Evolutionary conservation across 768 basidiomycete species (phyloP).

Genomic region (Phylloporus sp.): DNA sequence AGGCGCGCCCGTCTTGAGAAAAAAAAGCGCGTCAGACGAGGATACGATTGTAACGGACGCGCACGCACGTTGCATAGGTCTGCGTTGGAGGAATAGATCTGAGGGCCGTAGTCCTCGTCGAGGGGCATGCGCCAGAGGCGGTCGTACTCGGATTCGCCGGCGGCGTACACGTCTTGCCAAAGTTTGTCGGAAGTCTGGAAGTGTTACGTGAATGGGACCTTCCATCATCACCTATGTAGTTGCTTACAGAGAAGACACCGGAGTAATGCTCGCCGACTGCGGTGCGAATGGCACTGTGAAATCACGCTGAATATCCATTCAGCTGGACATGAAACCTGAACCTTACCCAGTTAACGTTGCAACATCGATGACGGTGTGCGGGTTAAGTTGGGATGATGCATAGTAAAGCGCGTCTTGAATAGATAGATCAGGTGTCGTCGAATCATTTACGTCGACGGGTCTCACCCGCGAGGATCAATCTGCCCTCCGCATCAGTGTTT

Average conservation of each 20-base stretch:
- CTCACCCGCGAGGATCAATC: conserved; percentile 67
- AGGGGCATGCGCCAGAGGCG: conserved; percentile 90
- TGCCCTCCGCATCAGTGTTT: conserved; percentile 84
- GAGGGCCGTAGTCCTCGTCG: conserved; percentile 72
- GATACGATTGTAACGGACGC: background rate
- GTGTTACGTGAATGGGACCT: no score
- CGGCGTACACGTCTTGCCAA: conserved; percentile 62
- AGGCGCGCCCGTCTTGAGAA: conserved; percentile 53
- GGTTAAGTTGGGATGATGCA: conserved; percentile 67
- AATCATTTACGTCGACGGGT: background rate
- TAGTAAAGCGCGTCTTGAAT: conserved; percentile 76
- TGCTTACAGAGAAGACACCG: conserved; percentile 70
- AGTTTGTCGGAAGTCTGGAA: conserved; percentile 65
- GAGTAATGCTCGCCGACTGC: conserved; percentile 74
- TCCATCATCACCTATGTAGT: no score
- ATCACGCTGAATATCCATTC: background rate
- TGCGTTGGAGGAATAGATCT: conserved; percentile 73
- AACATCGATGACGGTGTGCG: conserved; percentile 80
- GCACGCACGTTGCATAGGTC: conserved; percentile 61
- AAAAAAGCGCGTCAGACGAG: background rate
- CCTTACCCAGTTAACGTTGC: conserved; percentile 81
- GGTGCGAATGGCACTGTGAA: conserved; percentile 57
- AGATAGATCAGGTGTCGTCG: background rate
- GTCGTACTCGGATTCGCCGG: conserved; percentile 72
- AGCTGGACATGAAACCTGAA: background rate